Evolutionary conservation across 1,284 basidiomycete genomes (phyloP).

Genomic region (Singerocomus rubriflavus): DNA sequence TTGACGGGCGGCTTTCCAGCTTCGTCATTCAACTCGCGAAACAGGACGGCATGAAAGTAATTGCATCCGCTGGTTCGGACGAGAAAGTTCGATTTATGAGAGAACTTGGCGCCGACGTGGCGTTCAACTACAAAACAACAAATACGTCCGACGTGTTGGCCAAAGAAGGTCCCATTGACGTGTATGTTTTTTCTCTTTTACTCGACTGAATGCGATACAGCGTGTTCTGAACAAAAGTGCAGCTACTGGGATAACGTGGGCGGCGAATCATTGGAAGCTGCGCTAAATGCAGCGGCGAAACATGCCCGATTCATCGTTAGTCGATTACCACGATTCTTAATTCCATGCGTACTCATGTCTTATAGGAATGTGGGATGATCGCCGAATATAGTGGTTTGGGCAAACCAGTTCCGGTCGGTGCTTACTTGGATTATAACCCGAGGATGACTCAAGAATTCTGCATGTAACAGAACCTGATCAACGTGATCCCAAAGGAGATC

Average conservation of each 20-base stretch:
- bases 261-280: conserved; percentile 61
- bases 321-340: neutral
- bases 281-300: conserved; percentile 48
- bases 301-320: conserved; percentile 47
- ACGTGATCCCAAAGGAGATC: conserved; percentile 10
- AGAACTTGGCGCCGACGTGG: conserved; percentile 36
- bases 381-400: neutral
- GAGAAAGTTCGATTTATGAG: conserved; percentile 40
- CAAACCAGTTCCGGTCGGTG: conserved; percentile 11
- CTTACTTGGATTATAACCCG: neutral
- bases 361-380: conserved; percentile 23
- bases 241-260: conserved; percentile 62
- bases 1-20: conserved; percentile 8
- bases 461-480: conserved; percentile 8
- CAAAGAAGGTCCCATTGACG: conserved; percentile 23
- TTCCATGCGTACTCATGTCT: neutral
- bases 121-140: conserved; percentile 39
- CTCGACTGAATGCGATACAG: neutral
- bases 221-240: neutral
- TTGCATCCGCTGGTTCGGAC: conserved; percentile 39
- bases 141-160: conserved; percentile 26
- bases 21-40: conserved; percentile 36
- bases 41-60: conserved; percentile 37
- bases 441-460: neutral
- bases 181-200: conserved; percentile 11